These are phyloP conservation scores for Amauroascus verrucosus DNA, from an alignment of 2,329 filamentous ascomycete species.

Conservation along the genomic window DNA sequence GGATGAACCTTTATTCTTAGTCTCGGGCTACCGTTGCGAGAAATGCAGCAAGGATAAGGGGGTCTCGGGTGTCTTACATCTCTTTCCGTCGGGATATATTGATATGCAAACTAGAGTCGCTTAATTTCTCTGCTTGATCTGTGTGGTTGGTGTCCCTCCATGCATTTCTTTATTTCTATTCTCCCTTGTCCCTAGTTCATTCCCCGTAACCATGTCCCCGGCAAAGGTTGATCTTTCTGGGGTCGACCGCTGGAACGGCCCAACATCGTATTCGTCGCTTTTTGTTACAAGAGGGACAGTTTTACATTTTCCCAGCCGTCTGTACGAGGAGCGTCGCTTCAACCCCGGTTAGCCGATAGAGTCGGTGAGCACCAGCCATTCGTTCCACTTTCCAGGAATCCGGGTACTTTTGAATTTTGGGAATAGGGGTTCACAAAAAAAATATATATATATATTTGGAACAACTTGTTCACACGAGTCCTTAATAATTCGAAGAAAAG, in stretches of 20 bases:
- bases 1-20: background rate
- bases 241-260: conserved; percentile 6
- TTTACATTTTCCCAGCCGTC: background rate
- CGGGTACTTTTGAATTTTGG: background rate
- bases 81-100: conserved; percentile 1
- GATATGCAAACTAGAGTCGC: background rate
- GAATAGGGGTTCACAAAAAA: background rate
- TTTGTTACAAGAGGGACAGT: conserved; percentile 1
- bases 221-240: conserved; percentile 8
- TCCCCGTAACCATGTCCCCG: conserved; percentile 4
- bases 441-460: background rate
- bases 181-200: background rate
- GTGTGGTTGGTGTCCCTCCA: background rate
- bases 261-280: conserved; percentile 8
- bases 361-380: background rate
- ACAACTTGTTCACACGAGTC: background rate
- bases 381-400: background rate
- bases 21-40: conserved; percentile 2
- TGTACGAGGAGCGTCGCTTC: background rate
- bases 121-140: background rate
- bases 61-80: conserved; percentile 11
- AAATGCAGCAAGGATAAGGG: conserved; percentile 5
- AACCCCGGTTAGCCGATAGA: background rate
- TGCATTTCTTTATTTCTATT: background rate
- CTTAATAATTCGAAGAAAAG: background rate